Evolutionary conservation across 495 filamentous ascomycete species (phyloP).

Genomic region (Endocarpon pusillum): DNA sequence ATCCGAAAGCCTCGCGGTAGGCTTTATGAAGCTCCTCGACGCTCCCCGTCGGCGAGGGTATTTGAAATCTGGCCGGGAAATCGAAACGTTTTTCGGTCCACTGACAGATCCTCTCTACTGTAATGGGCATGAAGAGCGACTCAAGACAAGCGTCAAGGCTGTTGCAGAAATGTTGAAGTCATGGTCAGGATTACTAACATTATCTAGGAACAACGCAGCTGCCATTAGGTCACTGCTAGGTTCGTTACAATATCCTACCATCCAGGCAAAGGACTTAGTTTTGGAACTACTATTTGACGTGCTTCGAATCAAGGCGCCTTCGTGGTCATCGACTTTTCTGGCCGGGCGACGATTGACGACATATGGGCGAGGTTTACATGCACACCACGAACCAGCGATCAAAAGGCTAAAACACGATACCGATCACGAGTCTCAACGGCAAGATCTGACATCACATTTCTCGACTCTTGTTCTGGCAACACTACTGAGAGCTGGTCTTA

Average conservation of each 20-base stretch:
- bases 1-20: conserved; percentile 65
- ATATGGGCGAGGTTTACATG: conserved; percentile 78
- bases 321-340: conserved; percentile 90
- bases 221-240: conserved; percentile 67
- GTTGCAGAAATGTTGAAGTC: conserved; percentile 76
- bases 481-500: conserved; percentile 65
- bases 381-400: conserved; percentile 46
- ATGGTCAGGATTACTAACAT: conserved; percentile 75
- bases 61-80: conserved; percentile 61
- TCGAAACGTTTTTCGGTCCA: conserved; percentile 65
- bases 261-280: conserved; percentile 46
- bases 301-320: conserved; percentile 82
- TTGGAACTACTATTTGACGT: conserved; percentile 83
- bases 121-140: conserved; percentile 47
- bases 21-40: conserved; percentile 80
- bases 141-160: conserved; percentile 73
- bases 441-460: conserved; percentile 83
- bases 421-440: conserved; percentile 50
- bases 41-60: conserved; percentile 63
- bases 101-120: conserved; percentile 72
- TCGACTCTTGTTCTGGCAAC: conserved; percentile 77
- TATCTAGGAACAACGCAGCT: conserved; percentile 71
- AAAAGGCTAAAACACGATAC: conserved; percentile 22
- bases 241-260: conserved; percentile 55
- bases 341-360: conserved; percentile 85